Evolutionary conservation across 306 rosid species (phyloP).

Genomic region (Sicyos edulis): DNA sequence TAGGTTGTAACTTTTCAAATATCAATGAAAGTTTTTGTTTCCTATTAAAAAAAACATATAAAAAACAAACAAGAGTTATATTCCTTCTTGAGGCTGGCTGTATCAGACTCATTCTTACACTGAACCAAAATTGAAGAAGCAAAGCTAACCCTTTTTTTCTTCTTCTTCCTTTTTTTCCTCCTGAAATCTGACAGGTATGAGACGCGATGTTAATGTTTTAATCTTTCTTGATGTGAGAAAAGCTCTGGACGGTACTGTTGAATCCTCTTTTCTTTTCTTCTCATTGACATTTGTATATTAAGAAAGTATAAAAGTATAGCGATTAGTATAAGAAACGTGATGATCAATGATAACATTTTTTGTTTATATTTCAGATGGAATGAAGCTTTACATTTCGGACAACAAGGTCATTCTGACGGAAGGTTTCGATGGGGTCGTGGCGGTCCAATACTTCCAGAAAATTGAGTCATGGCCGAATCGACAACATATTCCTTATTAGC

Average conservation of each 20-base stretch:
- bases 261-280: neutral
- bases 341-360: neutral
- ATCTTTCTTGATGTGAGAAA: conserved; percentile 65
- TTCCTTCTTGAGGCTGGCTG: neutral
- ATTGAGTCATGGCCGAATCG: conserved; percentile 79
- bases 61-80: neutral
- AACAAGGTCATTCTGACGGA: conserved; percentile 82
- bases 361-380: conserved; percentile 52
- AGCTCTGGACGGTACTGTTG: conserved; percentile 65
- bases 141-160: neutral
- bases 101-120: neutral
- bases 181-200: conserved; percentile 56
- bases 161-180: neutral
- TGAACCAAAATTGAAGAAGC: neutral
- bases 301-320: neutral
- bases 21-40: too few relatives aligned
- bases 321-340: neutral
- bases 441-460: conserved; percentile 59
- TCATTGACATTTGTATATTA: neutral
- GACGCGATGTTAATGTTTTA: conserved; percentile 63
- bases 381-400: conserved; percentile 85
- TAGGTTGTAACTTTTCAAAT: too few relatives aligned
- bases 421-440: conserved; percentile 77
- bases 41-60: too few relatives aligned
- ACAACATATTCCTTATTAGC: conserved; percentile 43